Conservation (phyloP, 2,329 filamentous ascomycete species). For the Fusarium mexicanum region DNA sequence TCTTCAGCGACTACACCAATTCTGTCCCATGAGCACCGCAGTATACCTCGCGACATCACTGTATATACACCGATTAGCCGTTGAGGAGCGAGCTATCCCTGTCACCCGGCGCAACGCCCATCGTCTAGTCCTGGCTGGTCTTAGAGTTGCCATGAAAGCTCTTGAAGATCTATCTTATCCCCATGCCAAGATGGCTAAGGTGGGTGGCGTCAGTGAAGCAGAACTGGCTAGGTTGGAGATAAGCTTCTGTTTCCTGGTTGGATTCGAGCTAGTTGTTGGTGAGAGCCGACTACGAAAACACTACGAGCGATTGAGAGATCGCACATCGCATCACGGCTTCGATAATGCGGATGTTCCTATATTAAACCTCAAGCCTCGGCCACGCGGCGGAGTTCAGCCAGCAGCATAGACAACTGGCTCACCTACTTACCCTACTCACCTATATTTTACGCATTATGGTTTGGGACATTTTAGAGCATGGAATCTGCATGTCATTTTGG, state of each 20-base stretch:
- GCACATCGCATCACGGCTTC: conserved; percentile 41
- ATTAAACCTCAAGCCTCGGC: conserved; percentile 40
- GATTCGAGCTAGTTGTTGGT: conserved; percentile 77
- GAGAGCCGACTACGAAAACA: conserved; percentile 48
- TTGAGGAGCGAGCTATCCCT: conserved; percentile 79
- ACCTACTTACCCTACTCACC: neutral
- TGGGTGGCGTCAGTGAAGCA: conserved; percentile 84
- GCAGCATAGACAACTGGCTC: conserved; percentile 18
- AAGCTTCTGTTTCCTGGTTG: conserved; percentile 86
- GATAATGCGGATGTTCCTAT: conserved; percentile 43
- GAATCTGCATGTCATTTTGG: conserved; percentile 7
- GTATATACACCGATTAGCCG: conserved; percentile 85
- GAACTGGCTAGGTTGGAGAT: conserved; percentile 90
- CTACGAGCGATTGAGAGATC: conserved; percentile 47
- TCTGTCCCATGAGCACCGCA: conserved; percentile 91
- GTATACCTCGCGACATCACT: conserved; percentile 90
- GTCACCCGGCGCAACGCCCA: conserved; percentile 88
- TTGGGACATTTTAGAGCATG: conserved; percentile 1
- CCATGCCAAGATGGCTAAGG: conserved; percentile 83
- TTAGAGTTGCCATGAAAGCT: conserved; percentile 92
- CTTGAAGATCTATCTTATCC: conserved; percentile 92
- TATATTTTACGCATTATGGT: conserved; percentile 1
- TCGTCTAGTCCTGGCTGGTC: conserved; percentile 81
- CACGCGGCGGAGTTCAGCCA: conserved; percentile 31
- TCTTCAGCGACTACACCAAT: conserved; percentile 84